Conservation (phyloP, 139 green algal genomes). For the Haematococcus sp. region DNA sequence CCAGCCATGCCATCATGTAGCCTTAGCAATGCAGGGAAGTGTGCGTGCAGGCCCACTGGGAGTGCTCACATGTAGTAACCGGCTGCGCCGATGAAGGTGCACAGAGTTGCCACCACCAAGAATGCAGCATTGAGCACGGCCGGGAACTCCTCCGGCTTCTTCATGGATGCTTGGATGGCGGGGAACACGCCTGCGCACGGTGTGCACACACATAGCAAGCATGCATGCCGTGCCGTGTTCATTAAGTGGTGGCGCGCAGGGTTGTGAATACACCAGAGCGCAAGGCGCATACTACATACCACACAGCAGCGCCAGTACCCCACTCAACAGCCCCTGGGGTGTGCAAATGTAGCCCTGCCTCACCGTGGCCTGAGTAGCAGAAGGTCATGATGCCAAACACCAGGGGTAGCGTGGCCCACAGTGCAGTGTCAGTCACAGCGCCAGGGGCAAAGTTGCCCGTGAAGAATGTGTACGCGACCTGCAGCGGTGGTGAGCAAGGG, state of each 20-base stretch:
- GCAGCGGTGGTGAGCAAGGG: background rate
- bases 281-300: too few relatives aligned
- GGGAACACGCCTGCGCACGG: slow-evolving; percentile 54
- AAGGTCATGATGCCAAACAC: slow-evolving; percentile 79
- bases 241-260: too few relatives aligned
- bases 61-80: slow-evolving; percentile 49
- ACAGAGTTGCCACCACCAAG: slow-evolving; percentile 41
- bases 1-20: too few relatives aligned
- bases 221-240: too few relatives aligned
- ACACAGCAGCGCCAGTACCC: too few relatives aligned
- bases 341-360: too few relatives aligned
- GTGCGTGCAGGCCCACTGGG: too few relatives aligned
- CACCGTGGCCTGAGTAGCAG: slow-evolving; percentile 69
- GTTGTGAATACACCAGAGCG: too few relatives aligned
- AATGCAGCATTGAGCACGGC: slow-evolving; percentile 62
- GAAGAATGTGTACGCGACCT: slow-evolving; percentile 47
- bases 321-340: too few relatives aligned
- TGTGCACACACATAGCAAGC: too few relatives aligned
- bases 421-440: slow-evolving; percentile 39
- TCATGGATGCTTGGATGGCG: slow-evolving; percentile 67
- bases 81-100: slow-evolving; percentile 47
- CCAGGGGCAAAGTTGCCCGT: slow-evolving; percentile 30
- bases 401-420: slow-evolving; percentile 56
- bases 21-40: too few relatives aligned
- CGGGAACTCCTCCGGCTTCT: slow-evolving; percentile 48